Conservation (phyloP, 2,329 filamentous ascomycete genomes). For the Pseudogymnoascus sp. region DNA sequence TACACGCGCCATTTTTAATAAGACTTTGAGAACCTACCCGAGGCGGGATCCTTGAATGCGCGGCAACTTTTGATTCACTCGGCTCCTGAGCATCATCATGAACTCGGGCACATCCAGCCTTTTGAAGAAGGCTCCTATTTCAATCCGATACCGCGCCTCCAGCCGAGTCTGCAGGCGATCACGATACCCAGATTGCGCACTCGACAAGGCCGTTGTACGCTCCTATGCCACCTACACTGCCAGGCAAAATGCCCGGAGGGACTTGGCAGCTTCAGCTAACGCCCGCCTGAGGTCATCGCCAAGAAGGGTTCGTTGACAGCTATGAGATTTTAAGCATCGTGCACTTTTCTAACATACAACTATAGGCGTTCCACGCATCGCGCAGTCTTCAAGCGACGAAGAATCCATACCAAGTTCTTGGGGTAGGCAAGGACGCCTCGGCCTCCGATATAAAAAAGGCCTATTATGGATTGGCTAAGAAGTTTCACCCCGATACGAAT, state of each 20-base stretch:
- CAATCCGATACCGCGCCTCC: slow-evolving; percentile 8
- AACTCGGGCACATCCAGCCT: slow-evolving; percentile 25
- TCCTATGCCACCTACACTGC: neutral
- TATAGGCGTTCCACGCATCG: slow-evolving; percentile 25
- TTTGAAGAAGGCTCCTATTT: slow-evolving; percentile 24
- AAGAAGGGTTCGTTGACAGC: slow-evolving; percentile 20
- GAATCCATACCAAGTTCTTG: slow-evolving; percentile 82
- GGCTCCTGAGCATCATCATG: slow-evolving; percentile 18
- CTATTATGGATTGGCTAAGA: slow-evolving; percentile 95
- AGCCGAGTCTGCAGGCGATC: neutral
- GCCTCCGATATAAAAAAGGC: slow-evolving; percentile 92
- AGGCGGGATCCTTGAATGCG: neutral
- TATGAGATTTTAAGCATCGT: neutral
- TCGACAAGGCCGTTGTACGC: neutral
- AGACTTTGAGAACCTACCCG: neutral
- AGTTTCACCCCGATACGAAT: slow-evolving; percentile 96
- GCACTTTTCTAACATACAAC: neutral
- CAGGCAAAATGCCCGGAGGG: slow-evolving; percentile 2
- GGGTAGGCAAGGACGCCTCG: slow-evolving; percentile 73
- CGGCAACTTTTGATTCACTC: slow-evolving; percentile 14
- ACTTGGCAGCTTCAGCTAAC: slow-evolving; percentile 18
- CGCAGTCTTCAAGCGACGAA: slow-evolving; percentile 33
- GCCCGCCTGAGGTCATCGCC: slow-evolving; percentile 12
- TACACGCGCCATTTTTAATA: neutral
- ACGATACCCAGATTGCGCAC: neutral